These are phyloP conservation scores for Sphagnurus paluster DNA, from an alignment of 1,284 basidiomycete genomes.

Conservation along the genomic window DNA sequence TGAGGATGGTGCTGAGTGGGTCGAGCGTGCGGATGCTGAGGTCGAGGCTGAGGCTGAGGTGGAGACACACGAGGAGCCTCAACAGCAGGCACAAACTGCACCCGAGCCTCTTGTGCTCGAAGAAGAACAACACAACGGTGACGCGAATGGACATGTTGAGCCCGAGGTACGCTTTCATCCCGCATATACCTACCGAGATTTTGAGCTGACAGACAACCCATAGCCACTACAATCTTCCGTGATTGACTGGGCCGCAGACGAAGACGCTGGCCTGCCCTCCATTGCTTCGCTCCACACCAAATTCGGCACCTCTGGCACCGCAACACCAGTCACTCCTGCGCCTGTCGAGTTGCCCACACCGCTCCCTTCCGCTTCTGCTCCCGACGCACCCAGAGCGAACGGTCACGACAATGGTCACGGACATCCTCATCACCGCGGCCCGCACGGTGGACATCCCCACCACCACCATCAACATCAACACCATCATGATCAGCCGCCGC, in stretches of 20 bases:
- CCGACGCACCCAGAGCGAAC: slow-evolving; percentile 28
- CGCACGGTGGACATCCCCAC: too few species aligned
- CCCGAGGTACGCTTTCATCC: slow-evolving; percentile 25
- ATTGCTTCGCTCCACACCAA: slow-evolving; percentile 57
- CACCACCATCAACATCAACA: too few species aligned
- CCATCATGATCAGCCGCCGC: too few species aligned
- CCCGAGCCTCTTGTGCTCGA: slow-evolving; percentile 14
- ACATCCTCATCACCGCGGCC: slow-evolving; percentile 20
- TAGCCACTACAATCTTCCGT: slow-evolving; percentile 24
- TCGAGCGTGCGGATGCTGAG: slow-evolving; percentile 40
- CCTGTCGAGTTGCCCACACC: slow-evolving; percentile 35
- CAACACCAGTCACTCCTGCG: slow-evolving; percentile 46
- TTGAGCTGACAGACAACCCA: not conserved
- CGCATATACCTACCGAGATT: slow-evolving; percentile 3
- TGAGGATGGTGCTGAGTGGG: slow-evolving; percentile 52
- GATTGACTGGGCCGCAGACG: slow-evolving; percentile 65
- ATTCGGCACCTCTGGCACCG: slow-evolving; percentile 49
- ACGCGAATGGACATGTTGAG: slow-evolving; percentile 25
- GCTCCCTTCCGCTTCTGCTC: slow-evolving; percentile 26
- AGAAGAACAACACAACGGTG: slow-evolving; percentile 31
- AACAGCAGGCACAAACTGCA: slow-evolving; percentile 8
- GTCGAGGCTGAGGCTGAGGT: too few species aligned
- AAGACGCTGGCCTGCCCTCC: slow-evolving; percentile 56
- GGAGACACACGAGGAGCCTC: slow-evolving; percentile 24
- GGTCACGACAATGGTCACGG: slow-evolving; percentile 23